Percentiles rank a stretch among this genome's conserved stretches.
These are phyloP conservation scores for Gleditsia sinensis DNA, from an alignment of 306 rosid genomes.

Conservation along the genomic window DNA sequence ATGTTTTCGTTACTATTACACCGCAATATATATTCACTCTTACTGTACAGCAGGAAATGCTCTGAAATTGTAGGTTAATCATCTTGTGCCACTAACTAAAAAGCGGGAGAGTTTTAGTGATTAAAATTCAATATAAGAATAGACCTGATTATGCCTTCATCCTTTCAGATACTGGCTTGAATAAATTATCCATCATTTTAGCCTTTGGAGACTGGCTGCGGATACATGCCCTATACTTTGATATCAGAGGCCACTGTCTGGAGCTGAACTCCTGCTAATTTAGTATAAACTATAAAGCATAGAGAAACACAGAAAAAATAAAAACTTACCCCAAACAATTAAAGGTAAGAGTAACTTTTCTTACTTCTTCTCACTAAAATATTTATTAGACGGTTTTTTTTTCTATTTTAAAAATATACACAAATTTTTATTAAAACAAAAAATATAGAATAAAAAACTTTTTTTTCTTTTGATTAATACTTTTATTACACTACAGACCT, in stretches of 20 bases:
- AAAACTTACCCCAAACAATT: neutral
- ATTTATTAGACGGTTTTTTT: too few relatives aligned
- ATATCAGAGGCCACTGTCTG: conserved; percentile 85
- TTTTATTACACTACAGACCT: too few relatives aligned
- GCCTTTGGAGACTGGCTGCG: conserved; percentile 85
- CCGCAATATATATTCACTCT: neutral
- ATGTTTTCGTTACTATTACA: neutral
- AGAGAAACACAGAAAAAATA: neutral
- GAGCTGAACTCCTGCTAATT: conserved; percentile 82
- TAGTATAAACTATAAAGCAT: conserved; percentile 3
- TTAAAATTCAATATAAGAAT: neutral
- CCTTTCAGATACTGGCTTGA: conserved; percentile 66
- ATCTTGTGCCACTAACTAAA: neutral
- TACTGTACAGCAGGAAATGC: neutral
- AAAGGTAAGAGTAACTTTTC: too few relatives aligned
- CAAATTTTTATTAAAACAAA: too few relatives aligned
- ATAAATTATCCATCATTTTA: conserved; percentile 88
- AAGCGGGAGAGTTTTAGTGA: neutral
- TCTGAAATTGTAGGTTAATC: neutral
- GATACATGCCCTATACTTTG: conserved; percentile 82
- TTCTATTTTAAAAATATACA: too few relatives aligned
- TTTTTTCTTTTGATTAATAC: too few relatives aligned
- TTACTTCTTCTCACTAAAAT: too few relatives aligned
- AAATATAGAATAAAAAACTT: too few relatives aligned
- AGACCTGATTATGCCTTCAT: conserved; percentile 90